These are phyloP conservation scores for Rhododendron ovatum DNA, from an alignment of 148 eudicot genomes.

Conservation along the genomic window DNA sequence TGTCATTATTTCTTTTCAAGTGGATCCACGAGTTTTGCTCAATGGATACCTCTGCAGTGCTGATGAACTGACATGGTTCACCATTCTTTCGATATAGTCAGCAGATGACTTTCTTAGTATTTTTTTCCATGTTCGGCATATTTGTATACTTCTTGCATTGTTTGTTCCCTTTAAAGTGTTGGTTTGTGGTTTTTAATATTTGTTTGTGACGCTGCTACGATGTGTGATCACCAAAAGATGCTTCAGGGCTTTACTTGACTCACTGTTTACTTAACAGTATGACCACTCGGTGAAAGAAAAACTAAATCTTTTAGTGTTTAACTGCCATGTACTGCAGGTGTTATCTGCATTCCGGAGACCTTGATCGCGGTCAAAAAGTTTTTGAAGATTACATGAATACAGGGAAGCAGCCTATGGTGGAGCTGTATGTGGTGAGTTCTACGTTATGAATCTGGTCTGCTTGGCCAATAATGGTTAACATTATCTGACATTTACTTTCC, in stretches of 20 bases:
- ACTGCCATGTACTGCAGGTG: slow-evolving; percentile 46
- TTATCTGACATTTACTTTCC: neutral
- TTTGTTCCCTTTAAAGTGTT: neutral
- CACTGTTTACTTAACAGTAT: neutral
- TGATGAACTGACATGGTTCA: slow-evolving; percentile 3
- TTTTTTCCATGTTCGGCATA: neutral
- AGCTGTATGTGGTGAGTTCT: slow-evolving; percentile 59
- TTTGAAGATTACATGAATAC: slow-evolving; percentile 67
- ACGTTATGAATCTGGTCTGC: neutral
- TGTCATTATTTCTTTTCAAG: neutral
- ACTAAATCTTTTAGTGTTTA: neutral
- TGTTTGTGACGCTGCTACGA: neutral
- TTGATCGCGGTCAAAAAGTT: slow-evolving; percentile 54
- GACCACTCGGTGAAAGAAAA: neutral
- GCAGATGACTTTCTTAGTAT: neutral
- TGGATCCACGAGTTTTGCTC: neutral
- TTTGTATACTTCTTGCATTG: neutral
- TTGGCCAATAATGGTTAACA: neutral
- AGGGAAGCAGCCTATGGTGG: slow-evolving; percentile 39
- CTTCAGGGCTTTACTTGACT: neutral
- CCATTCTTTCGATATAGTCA: neutral
- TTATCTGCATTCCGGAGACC: slow-evolving; percentile 62
- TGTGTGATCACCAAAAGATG: neutral
- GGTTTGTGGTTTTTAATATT: neutral
- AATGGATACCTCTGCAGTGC: neutral